Base-by-base conservation (phyloP, 1,139 yeast species). In the Suhomyces panamericanus region DNA sequence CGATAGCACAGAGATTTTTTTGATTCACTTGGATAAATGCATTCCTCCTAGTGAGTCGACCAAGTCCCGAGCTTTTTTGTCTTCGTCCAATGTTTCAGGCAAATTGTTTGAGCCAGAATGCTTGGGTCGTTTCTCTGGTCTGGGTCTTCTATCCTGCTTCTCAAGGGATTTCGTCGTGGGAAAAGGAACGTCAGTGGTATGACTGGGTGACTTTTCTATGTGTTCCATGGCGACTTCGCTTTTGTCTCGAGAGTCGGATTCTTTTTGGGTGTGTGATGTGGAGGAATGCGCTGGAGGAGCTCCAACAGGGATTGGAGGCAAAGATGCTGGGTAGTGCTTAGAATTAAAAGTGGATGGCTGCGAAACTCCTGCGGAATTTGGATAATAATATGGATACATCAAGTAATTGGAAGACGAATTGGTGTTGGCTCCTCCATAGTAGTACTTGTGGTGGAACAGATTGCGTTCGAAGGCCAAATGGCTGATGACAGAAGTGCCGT, bases 381-480 rank as follows among this genome's bases (percentile, higher is more conserved):
- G 36, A 24, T 34, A 34, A 24, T 34, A 34, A 24, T 22, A 24
- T 13, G 36, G 36, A 22, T 47, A 50, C 35, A 49, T 24, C 32
- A 46, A 14, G 33, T 46, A 46, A 10, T 38, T 39, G 8, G 39
- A 13, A 28, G 13, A 12, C 13, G 34, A 17, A 11, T 16, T 16
- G 34, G 10, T 32, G 12, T 16, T 31, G 29, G 41, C 40, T 1
- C 65, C 65, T n/a, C 29, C 29, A 47, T 67, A 69, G 46, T 68
- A 69, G 42, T 63, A 57, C 46, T 64, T 62, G 33, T 66, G 70
- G 46, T 68, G 73, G 41, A 64, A 60, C 56, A 62, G 63, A 44
- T 64, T 67, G 39, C 73, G 53, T 50, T 69, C 75, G 49, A 64
- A 64, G 8, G 73, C 74, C 37, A 69, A 56, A 32, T 53, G 52